A percentile compares a stretch with the other conserved stretches of the same genome.
phyloP scores from a whole-genome alignment of 2,329 filamentous ascomycete genomes.

The Stachybotrys elegans region DNA sequence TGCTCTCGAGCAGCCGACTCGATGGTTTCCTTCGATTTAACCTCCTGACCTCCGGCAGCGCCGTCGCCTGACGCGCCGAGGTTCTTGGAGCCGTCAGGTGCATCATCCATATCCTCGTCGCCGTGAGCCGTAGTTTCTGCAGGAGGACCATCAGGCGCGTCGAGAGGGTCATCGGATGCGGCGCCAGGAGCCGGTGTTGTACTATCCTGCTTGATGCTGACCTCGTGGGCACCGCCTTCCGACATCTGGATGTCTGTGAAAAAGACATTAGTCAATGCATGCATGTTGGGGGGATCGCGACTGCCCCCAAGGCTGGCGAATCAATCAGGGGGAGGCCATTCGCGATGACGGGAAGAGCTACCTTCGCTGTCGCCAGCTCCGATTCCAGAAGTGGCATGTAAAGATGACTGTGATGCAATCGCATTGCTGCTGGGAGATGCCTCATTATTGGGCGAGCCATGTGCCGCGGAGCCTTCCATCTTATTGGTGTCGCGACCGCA shows the following conservation, averaged over 20 bases:
- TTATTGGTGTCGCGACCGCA: conserved; percentile 18
- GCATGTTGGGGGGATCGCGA: no score
- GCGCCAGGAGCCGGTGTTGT: conserved; percentile 51
- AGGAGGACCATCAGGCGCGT: conserved; percentile 58
- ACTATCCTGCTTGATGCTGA: conserved; percentile 56
- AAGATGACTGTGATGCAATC: conserved; percentile 49
- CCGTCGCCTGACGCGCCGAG: conserved; percentile 40
- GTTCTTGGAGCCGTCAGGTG: conserved; percentile 47
- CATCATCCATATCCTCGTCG: conserved; percentile 79
- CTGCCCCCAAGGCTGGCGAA: no score
- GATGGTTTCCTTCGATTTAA: conserved; percentile 72
- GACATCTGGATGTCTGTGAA: conserved; percentile 59
- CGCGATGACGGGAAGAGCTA: conserved; percentile 21
- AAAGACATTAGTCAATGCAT: no score
- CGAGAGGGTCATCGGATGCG: conserved; percentile 57
- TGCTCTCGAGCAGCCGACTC: conserved; percentile 88
- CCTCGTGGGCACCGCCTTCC: conserved; percentile 41
- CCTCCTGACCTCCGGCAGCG: conserved; percentile 44
- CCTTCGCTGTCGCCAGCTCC: conserved; percentile 38
- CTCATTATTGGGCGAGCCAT: conserved; percentile 52
- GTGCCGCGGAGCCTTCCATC: conserved; percentile 57
- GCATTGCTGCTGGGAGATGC: conserved; percentile 53
- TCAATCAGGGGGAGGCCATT: no score
- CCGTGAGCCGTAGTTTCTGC: conserved; percentile 55
- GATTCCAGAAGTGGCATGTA: conserved; percentile 37